phyloP scores from a whole-genome alignment of 2,329 filamentous ascomycete species.

The Myotisia sp. region DNA sequence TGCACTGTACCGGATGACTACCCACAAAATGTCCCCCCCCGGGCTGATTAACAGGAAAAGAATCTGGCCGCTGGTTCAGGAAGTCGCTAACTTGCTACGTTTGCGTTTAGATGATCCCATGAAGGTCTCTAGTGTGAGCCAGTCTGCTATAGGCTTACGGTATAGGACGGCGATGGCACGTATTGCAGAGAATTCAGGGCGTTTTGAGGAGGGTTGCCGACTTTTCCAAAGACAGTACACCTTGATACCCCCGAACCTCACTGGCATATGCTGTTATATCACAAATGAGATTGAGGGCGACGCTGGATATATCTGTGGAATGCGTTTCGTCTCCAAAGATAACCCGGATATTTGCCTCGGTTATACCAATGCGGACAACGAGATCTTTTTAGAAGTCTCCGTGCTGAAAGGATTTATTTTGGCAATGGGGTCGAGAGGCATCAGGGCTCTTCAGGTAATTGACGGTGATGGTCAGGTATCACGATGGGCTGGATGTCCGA shows the following conservation, averaged over 20 bases:
- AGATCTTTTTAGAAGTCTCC: background rate
- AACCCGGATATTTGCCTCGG: background rate
- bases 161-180: too few species aligned
- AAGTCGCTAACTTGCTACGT: background rate
- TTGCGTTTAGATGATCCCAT: background rate
- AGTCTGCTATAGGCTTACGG: too few species aligned
- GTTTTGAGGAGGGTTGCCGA: background rate
- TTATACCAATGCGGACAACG: background rate
- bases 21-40: too few species aligned
- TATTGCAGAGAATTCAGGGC: background rate
- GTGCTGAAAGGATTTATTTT: background rate
- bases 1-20: background rate
- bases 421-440: background rate
- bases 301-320: background rate
- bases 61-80: background rate
- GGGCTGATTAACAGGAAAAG: background rate
- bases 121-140: too few species aligned
- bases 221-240: background rate
- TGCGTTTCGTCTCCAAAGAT: background rate
- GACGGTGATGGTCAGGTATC: background rate
- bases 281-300: too few species aligned
- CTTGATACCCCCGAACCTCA: background rate
- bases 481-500: background rate
- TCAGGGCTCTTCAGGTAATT: background rate
- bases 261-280: background rate